Evolutionary conservation across 2,329 filamentous ascomycete species (phyloP).

Genomic region (Ascochyta viciae-villosae): DNA sequence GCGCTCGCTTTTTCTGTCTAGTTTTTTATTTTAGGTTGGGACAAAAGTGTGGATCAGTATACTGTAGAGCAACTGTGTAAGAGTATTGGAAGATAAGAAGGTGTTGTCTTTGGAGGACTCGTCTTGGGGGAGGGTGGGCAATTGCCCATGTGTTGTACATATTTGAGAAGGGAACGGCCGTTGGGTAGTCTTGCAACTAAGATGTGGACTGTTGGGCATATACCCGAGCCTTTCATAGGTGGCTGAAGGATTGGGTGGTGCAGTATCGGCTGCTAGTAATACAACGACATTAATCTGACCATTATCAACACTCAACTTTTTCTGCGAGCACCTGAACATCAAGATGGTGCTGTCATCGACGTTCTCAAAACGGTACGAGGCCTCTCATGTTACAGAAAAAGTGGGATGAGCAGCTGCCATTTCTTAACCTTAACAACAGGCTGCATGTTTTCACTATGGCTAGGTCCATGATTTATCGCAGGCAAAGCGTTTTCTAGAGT

Average conservation of each 20-base stretch:
- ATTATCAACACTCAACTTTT: neutral
- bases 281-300: neutral
- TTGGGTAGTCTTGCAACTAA: neutral
- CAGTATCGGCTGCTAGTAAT: conserved; percentile 11
- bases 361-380: conserved; percentile 6
- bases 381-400: too few species aligned
- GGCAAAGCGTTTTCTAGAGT: too few species aligned
- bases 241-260: neutral
- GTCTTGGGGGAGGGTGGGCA: neutral
- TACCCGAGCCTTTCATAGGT: conserved; percentile 1
- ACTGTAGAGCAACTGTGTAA: conserved; percentile 6
- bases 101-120: neutral
- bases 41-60: conserved; percentile 8
- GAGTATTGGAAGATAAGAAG: conserved; percentile 2
- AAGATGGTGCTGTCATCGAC: neutral
- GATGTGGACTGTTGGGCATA: neutral
- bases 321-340: neutral
- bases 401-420: too few species aligned
- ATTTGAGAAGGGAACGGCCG: neutral
- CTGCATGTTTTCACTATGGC: too few species aligned
- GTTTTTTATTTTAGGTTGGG: neutral
- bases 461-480: too few species aligned
- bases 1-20: conserved; percentile 1
- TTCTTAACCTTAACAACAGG: too few species aligned
- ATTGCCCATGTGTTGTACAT: conserved; percentile 3